A percentile compares a stretch with the other conserved stretches of the same genome.
Evolutionary conservation across 2,329 filamentous ascomycete species (phyloP).

Genomic region (Cladosporium sp.): DNA sequence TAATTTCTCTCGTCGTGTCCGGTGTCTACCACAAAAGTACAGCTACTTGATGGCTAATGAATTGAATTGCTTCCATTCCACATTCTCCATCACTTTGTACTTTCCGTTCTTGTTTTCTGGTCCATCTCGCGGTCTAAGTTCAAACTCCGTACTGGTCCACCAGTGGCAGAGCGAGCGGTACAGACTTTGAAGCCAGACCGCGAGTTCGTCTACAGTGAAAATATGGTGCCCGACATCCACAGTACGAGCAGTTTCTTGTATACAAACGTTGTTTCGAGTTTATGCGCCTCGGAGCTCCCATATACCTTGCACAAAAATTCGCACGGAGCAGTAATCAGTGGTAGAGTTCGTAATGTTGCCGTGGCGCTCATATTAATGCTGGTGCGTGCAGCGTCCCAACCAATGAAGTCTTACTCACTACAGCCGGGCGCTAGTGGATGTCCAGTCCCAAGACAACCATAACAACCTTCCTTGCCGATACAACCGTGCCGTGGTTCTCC

Average conservation of each 20-base stretch:
- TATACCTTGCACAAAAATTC: neutral
- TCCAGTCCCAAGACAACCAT: conserved; percentile 2
- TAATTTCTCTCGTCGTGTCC: neutral
- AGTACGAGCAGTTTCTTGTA: neutral
- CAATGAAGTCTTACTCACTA: neutral
- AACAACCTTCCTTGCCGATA: conserved; percentile 4
- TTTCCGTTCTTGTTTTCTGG: too few species aligned
- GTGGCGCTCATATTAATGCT: neutral
- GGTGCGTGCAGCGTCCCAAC: neutral
- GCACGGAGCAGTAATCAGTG: neutral
- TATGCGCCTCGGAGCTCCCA: neutral
- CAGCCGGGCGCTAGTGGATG: neutral
- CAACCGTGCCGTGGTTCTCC: neutral
- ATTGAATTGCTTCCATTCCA: neutral
- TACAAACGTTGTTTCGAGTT: neutral
- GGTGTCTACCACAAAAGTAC: neutral
- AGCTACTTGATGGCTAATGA: neutral
- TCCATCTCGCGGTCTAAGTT: too few species aligned
- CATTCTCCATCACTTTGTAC: too few species aligned
- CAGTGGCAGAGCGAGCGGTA: too few species aligned
- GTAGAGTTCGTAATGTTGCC: neutral
- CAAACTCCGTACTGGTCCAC: too few species aligned
- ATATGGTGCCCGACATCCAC: neutral
- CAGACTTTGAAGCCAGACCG: too few species aligned
- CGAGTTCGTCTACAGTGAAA: too few species aligned